These are phyloP conservation scores for Saccharomycopsis sp. DNA, from an alignment of 805 yeast genomes.

Conservation along the genomic window DNA sequence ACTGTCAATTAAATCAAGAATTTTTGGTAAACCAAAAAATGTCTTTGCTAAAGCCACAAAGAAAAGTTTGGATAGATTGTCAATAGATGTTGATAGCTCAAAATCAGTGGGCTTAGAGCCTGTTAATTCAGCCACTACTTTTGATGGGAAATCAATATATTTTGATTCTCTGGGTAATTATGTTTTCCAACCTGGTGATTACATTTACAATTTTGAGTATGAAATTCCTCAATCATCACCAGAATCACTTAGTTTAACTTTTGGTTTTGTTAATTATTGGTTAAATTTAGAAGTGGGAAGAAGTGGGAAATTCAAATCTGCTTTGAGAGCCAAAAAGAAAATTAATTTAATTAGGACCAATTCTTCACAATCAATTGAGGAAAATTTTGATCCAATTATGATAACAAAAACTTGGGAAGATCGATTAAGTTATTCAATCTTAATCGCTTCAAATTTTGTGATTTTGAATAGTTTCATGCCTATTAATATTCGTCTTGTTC, in stretches of 20 bases:
- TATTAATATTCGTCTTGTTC: slow-evolving; percentile 71
- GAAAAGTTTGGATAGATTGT: neutral
- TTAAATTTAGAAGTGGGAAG: slow-evolving; percentile 66
- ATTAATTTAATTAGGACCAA: slow-evolving; percentile 67
- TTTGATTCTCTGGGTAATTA: slow-evolving; percentile 22
- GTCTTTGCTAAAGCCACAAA: neutral
- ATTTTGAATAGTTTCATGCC: slow-evolving; percentile 80
- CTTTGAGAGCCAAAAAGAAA: slow-evolving; percentile 52
- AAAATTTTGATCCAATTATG: slow-evolving; percentile 77
- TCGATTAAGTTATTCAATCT: slow-evolving; percentile 78
- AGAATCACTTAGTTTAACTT: slow-evolving; percentile 66
- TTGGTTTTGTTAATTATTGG: slow-evolving; percentile 67
- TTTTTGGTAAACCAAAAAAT: slow-evolving; percentile 6
- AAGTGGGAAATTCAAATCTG: slow-evolving; percentile 77
- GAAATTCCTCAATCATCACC: slow-evolving; percentile 76
- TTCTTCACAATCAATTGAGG: slow-evolving; percentile 69
- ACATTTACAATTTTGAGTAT: slow-evolving; percentile 85
- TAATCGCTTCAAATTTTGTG: slow-evolving; percentile 81
- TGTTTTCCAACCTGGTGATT: slow-evolving; percentile 77
- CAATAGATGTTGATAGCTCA: neutral
- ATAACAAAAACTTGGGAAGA: slow-evolving; percentile 92
- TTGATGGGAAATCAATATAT: slow-evolving; percentile 2
- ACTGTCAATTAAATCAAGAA: slow-evolving; percentile 1
- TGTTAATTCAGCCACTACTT: neutral
- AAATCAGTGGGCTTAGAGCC: neutral